These are phyloP conservation scores for Hypoxylon crocopeplum DNA, from an alignment of 495 filamentous ascomycete genomes.

Conservation along the genomic window DNA sequence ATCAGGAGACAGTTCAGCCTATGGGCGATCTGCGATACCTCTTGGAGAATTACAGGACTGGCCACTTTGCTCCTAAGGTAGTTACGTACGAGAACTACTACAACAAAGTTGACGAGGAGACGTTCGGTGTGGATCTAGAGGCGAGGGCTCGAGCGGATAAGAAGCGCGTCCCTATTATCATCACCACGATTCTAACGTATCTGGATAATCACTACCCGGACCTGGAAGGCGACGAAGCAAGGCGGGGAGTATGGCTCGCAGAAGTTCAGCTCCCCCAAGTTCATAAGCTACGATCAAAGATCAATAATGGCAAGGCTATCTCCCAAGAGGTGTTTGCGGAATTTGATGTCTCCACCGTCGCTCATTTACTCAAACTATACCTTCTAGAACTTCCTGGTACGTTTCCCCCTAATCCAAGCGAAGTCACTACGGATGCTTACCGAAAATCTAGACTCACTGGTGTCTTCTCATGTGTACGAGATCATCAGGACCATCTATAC, in stretches of 20 bases:
- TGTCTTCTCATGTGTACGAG: constrained; percentile 98
- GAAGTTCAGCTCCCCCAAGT: constrained; percentile 87
- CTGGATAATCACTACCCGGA: constrained; percentile 97
- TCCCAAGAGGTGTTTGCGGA: constrained; percentile 76
- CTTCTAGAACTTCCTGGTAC: constrained; percentile 92
- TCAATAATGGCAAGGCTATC: constrained; percentile 90
- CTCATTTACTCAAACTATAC: constrained; percentile 93
- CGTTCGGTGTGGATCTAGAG: constrained; percentile 96
- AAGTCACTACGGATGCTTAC: constrained; percentile 8
- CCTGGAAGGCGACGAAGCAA: constrained; percentile 94
- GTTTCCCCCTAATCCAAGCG: constrained; percentile 31
- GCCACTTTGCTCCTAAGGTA: constrained; percentile 89
- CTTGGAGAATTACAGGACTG: constrained; percentile 97
- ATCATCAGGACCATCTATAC: constrained; percentile 98
- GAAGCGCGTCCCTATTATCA: constrained; percentile 91
- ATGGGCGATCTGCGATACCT: constrained; percentile 90
- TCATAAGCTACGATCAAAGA: constrained; percentile 77
- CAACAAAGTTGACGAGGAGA: constrained; percentile 96
- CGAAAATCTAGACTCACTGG: constrained; percentile 77
- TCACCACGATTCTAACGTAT: constrained; percentile 92
- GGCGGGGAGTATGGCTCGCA: constrained; percentile 90
- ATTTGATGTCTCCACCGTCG: constrained; percentile 92
- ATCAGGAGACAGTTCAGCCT: constrained; percentile 97
- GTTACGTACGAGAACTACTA: constrained; percentile 98
- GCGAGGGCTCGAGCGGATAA: constrained; percentile 89